These are phyloP conservation scores for Kluyveromyces sp. DNA, from an alignment of 1,139 yeast genomes.

Conservation along the genomic window DNA sequence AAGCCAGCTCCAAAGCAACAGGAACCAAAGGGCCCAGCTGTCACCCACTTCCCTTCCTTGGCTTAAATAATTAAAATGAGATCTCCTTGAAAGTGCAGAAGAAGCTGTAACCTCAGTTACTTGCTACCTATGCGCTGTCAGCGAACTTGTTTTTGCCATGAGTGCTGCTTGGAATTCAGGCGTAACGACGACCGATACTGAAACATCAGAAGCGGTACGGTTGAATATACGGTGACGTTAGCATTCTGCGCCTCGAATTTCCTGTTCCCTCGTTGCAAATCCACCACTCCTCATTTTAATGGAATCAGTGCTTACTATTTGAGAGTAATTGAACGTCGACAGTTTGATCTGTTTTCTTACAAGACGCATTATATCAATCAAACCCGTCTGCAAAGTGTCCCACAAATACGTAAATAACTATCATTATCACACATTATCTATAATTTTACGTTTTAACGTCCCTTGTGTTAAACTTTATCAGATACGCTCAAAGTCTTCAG, in stretches of 20 bases:
- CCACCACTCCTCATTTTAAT: too few species aligned
- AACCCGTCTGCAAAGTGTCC: not conserved
- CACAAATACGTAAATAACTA: constrained; percentile 1
- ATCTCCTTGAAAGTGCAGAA: not conserved
- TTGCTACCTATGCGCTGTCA: not conserved
- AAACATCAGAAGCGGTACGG: too few species aligned
- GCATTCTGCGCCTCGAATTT: too few species aligned
- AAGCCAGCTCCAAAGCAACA: constrained; percentile 22
- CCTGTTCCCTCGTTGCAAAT: too few species aligned
- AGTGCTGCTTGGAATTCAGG: not conserved
- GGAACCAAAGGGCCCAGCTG: constrained; percentile 22
- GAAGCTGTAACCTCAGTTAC: not conserved
- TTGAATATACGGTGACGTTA: too few species aligned
- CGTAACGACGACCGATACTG: too few species aligned
- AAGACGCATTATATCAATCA: not conserved
- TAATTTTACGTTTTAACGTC: constrained; percentile 2
- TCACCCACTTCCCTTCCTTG: constrained; percentile 54
- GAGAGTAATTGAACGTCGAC: not conserved
- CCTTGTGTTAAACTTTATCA: not conserved
- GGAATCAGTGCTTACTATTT: not conserved
- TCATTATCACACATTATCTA: constrained; percentile 4
- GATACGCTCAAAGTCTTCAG: not conserved
- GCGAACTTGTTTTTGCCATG: not conserved
- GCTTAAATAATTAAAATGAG: constrained; percentile 19
- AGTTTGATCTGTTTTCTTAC: not conserved